These are phyloP conservation scores for Lachancea sp. DNA, from an alignment of 805 yeast species.

Conservation along the genomic window DNA sequence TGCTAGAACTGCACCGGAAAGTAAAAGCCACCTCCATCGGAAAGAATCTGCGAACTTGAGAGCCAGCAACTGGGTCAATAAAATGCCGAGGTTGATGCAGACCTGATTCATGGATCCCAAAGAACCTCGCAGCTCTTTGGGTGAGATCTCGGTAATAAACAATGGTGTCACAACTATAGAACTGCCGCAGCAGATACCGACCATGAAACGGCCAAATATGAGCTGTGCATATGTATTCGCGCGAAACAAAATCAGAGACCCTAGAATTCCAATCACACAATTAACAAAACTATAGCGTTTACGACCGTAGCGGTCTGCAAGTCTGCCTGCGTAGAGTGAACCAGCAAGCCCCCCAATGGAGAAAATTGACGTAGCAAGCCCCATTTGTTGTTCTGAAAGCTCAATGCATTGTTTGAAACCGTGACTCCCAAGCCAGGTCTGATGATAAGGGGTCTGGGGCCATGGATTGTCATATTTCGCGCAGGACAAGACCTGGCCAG, in stretches of 20 bases:
- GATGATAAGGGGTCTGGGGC: slow-evolving; percentile 27
- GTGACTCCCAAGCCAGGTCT: slow-evolving; percentile 40
- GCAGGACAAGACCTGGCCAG: slow-evolving; percentile 66
- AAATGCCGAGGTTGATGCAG: slow-evolving; percentile 76
- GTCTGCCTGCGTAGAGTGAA: slow-evolving; percentile 58
- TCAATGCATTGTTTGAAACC: slow-evolving; percentile 52
- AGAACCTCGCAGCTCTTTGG: slow-evolving; percentile 59
- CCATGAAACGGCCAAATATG: slow-evolving; percentile 62
- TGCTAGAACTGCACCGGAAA: slow-evolving; percentile 55
- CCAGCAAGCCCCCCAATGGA: slow-evolving; percentile 81
- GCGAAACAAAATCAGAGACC: slow-evolving; percentile 54
- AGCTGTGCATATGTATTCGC: slow-evolving; percentile 41
- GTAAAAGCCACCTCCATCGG: slow-evolving; percentile 68
- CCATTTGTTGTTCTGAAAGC: slow-evolving; percentile 52
- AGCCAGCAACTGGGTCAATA: slow-evolving; percentile 72
- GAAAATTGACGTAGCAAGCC: slow-evolving; percentile 72
- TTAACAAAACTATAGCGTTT: slow-evolving; percentile 47
- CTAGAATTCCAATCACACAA: slow-evolving; percentile 48
- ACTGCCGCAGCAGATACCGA: slow-evolving; percentile 85
- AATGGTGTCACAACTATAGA: slow-evolving; percentile 82
- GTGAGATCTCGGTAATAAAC: slow-evolving; percentile 74
- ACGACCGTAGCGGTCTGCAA: slow-evolving; percentile 68
- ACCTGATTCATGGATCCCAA: slow-evolving; percentile 90
- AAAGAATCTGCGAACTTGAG: slow-evolving; percentile 55
- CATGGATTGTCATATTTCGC: slow-evolving; percentile 21